Evolutionary conservation across 768 basidiomycete genomes (phyloP).

Genomic region (Rossbeevera mucosa): DNA sequence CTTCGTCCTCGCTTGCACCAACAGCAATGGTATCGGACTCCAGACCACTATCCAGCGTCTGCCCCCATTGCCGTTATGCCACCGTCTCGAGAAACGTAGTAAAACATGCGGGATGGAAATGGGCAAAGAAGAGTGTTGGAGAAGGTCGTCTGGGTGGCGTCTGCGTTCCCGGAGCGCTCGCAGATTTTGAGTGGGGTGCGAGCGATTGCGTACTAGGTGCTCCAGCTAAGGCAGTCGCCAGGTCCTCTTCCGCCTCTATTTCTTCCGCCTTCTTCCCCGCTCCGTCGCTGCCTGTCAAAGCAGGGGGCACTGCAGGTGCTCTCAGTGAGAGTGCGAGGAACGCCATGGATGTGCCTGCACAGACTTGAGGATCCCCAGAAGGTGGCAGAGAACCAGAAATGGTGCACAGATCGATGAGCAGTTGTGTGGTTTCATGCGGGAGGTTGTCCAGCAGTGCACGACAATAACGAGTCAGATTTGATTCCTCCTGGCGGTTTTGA

Average conservation of each 20-base stretch:
- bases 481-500: conserved; percentile 65
- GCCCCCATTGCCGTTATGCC: conserved; percentile 73
- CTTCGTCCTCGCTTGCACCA: conserved; percentile 37
- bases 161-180: conserved; percentile 13
- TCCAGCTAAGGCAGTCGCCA: conserved; percentile 16
- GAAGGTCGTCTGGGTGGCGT: conserved; percentile 58
- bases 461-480: conserved; percentile 83
- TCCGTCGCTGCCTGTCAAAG: conserved; percentile 34
- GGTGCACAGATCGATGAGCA: conserved; percentile 90
- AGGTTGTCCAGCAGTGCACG: conserved; percentile 77
- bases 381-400: conserved; percentile 48
- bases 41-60: conserved; percentile 47
- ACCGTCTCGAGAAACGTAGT: conserved; percentile 86
- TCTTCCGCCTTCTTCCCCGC: conserved; percentile 17
- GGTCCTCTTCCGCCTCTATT: conserved; percentile 15
- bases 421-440: conserved; percentile 83
- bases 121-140: conserved; percentile 84
- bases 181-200: conserved; percentile 5
- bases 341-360: conserved; percentile 43
- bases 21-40: conserved; percentile 12
- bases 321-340: conserved; percentile 76
- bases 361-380: conserved; percentile 18
- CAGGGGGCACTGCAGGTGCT: conserved; percentile 39
- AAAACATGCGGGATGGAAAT: conserved; percentile 85
- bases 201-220: conserved; percentile 24